Evolutionary conservation across 257 asterid species (phyloP).

Genomic region (Solanum ossicruentum): DNA sequence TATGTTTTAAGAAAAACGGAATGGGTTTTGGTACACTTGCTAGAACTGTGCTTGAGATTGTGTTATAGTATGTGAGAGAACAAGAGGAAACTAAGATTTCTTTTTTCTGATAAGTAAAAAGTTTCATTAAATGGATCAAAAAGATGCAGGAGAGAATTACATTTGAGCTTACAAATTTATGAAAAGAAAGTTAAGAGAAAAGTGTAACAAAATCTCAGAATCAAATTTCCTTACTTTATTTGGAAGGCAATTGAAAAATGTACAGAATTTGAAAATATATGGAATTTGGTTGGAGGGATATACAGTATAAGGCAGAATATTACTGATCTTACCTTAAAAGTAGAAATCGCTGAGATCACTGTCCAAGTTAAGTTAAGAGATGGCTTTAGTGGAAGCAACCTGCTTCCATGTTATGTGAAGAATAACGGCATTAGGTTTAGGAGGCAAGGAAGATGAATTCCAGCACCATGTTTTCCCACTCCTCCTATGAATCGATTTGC

Average conservation of each 20-base stretch:
- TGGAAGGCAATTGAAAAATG: neutral
- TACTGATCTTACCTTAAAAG: neutral
- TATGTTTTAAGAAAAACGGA: neutral
- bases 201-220: neutral
- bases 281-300: neutral
- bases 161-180: neutral
- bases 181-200: neutral
- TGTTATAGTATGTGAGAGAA: neutral
- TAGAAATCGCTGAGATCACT: neutral
- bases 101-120: neutral
- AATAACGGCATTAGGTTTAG: no score
- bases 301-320: neutral
- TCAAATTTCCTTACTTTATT: neutral
- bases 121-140: neutral
- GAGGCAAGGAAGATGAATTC: no score
- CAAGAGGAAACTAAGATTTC: neutral
- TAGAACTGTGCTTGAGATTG: neutral
- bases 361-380: neutral
- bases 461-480: neutral
- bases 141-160: neutral
- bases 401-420: no score
- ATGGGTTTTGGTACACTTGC: neutral
- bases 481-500: neutral
- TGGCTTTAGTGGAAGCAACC: neutral
- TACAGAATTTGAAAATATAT: neutral